Evolutionary conservation across 257 asterid species (phyloP), one percentile per base, ranked within the genome.

Genomic region (Ophiorrhiza pumila): DNA sequence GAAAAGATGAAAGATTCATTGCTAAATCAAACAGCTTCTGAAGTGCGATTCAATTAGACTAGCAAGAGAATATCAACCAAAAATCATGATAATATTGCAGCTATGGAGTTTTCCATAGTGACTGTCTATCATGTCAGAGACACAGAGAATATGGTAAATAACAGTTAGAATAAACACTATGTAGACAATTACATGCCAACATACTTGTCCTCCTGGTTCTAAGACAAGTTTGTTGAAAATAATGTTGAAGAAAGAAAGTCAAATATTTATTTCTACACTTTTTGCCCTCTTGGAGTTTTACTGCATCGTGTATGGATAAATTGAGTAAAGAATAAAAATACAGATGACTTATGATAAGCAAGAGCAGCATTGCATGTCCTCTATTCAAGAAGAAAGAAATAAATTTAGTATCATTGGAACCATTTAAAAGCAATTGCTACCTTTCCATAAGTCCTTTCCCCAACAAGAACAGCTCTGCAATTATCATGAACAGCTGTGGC

Each of bases 401-500:
- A 69, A 59, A 20, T 57, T 32, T n/a, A 4, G 13, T 18, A 22
- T 22, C 34, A 4, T 39, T n/a, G 47, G 0, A 66, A 5, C 68
- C 47, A 10, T 69, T 37, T 31, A 63, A 65, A 39, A 72, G 45
- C 13, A 43, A 23, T 77, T 60, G 67, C 69, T 69, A 91, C 99
- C 97, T 95, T 95, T 73, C 99, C 99, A 61, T 87, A 95, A 29
- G 99, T 95, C 88, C 88, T 89, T 57, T 95, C 98, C 68, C 99
- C 99, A 63, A 91, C 99, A 76, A 95, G 98, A 78, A 90, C 92
- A 72, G 99, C 99, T 87, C 86, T 86, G 72, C 99, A 95, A 83
- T 95, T 95, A 83, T 95, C 99, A 72, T 95, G 99, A 86, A 95
- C 97, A 50, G 99, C 99, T 58, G 98, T 91, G 72, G 97, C 99